Evolutionary conservation across 2,329 filamentous ascomycete species (phyloP), one percentile per base, ranked within the genome.

Genomic region (Diaporthe sp.): DNA sequence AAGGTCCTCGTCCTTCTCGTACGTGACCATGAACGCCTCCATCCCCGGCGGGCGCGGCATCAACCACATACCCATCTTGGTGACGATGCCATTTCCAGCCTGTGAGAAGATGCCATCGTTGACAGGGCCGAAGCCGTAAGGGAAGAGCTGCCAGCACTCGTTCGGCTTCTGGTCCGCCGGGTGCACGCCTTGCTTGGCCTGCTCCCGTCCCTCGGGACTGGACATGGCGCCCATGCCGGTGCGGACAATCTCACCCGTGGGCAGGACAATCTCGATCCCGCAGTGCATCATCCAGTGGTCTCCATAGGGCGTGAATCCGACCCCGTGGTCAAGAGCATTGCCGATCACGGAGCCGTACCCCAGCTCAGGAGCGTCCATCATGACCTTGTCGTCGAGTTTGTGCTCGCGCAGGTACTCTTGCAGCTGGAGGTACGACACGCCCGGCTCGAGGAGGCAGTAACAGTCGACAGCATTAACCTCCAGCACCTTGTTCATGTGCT

Each of bases 401-500:
- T 84, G 80, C 78, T 84, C 80, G 76, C 84, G 81, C n/a, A 90
- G 80, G 71, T 88, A 84, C n/a, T 90, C 84, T 76, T 90, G 85
- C 10, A 91, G 82, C 39, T 85, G 85, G 73, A 87, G 86, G 78
- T 87, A 91, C 0, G 88, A 88, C 0, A 91, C 89, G 1, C 90
- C 89, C 0, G 90, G 90, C 79, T 91, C 89, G 6, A 91, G 84
- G 0, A 91, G 81, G 57, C 85, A 87, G 73, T 84, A 89, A 28
- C 86, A 87, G 57, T 85, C 86, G 22, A 88, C 86, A 0, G 83
- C 84, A 78, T 89, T 86, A 20, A 91, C 85, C 51, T 89, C 83
- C 12, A 91, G 78, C 12, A 91, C 84, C 77, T 84, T 85, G 79
- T 88, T 87, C 89, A 91, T 89, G 55, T 87, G 83, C 53, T 81